Evolutionary conservation across 345 rosid genomes (phyloP).

Genomic region (Sisymbrium irio): DNA sequence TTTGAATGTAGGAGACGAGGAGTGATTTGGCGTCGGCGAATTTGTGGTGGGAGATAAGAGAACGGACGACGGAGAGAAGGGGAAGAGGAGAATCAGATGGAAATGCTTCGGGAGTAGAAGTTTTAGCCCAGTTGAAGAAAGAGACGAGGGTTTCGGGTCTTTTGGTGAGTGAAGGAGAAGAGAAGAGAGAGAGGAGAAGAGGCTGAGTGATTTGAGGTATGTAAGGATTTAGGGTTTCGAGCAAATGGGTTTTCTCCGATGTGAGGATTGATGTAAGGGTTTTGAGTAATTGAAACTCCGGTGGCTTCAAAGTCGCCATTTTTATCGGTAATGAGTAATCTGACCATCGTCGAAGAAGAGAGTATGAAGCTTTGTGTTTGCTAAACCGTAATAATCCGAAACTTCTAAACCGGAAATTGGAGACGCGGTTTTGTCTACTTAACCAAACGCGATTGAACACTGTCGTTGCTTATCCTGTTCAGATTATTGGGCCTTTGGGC

Average conservation of each 20-base stretch:
- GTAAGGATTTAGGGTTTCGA: constrained; percentile 50
- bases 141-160: constrained; percentile 55
- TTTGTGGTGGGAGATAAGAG: constrained; percentile 51
- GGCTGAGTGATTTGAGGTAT: constrained; percentile 49
- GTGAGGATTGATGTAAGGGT: constrained; percentile 45
- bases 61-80: constrained; percentile 58
- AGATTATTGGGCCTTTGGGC: no score
- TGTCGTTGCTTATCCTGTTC: no score
- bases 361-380: background rate
- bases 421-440: background rate
- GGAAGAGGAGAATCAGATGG: constrained; percentile 44
- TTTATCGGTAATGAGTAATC: background rate
- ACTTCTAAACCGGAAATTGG: background rate
- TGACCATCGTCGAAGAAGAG: background rate
- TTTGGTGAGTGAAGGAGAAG: constrained; percentile 47
- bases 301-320: constrained; percentile 34
- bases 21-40: constrained; percentile 70
- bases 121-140: constrained; percentile 51
- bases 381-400: background rate
- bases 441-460: background rate
- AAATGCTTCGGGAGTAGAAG: constrained; percentile 41
- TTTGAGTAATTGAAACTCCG: constrained; percentile 37
- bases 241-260: constrained; percentile 30
- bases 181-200: constrained; percentile 49
- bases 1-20: constrained; percentile 48